These are phyloP conservation scores for Diaporthe ilicicola DNA, from an alignment of 2,329 filamentous ascomycete species.

Conservation along the genomic window DNA sequence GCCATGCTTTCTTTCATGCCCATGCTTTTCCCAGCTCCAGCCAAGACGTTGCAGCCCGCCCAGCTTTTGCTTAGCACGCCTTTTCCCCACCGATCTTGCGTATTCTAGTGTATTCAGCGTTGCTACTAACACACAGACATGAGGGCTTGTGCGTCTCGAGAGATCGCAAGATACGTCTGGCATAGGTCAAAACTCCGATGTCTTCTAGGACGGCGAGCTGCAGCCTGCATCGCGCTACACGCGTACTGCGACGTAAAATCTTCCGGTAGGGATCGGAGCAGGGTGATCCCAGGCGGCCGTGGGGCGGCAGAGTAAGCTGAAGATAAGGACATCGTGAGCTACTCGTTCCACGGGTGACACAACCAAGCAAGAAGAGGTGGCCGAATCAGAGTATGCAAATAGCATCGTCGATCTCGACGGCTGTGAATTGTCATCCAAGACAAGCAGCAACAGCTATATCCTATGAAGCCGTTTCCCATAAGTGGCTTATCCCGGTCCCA, in stretches of 20 bases:
- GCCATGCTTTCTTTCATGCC: neutral
- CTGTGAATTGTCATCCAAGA: conserved; percentile 26
- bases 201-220: neutral
- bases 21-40: neutral
- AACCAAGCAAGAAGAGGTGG: neutral
- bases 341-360: neutral
- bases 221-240: neutral
- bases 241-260: neutral
- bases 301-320: neutral
- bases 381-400: neutral
- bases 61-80: neutral
- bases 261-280: neutral
- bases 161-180: neutral
- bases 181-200: neutral
- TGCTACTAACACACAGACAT: neutral
- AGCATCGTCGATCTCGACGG: conserved; percentile 11
- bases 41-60: conserved; percentile 13
- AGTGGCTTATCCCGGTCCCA: neutral
- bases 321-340: too few species aligned
- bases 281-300: neutral
- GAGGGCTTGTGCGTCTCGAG: neutral
- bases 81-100: neutral
- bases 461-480: conserved; percentile 5
- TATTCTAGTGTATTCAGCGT: neutral
- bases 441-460: conserved; percentile 10